phyloP scores from a whole-genome alignment of 2,329 filamentous ascomycete species.

The Monilinia polystroma region DNA sequence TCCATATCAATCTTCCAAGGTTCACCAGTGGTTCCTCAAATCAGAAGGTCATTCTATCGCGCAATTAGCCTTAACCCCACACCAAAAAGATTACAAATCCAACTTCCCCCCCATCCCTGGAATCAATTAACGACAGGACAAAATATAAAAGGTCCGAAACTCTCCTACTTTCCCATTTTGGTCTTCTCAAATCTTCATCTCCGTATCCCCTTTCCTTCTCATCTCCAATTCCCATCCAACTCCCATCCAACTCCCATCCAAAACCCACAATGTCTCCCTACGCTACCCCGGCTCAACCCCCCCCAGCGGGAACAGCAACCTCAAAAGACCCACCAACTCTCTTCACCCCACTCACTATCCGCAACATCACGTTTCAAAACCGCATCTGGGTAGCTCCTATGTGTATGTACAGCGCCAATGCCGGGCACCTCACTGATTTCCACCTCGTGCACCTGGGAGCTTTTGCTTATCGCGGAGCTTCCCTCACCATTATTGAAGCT shows the following conservation, averaged over 20 bases:
- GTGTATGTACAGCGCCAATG: constrained; percentile 44
- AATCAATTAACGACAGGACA: background rate
- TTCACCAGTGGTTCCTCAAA: no score
- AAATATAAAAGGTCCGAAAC: background rate
- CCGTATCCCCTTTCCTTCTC: no score
- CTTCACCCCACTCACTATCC: constrained; percentile 48
- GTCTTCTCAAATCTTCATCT: background rate
- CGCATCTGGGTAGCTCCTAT: constrained; percentile 48
- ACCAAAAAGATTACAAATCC: constrained; percentile 13
- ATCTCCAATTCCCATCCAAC: no score
- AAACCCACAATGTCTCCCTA: constrained; percentile 1
- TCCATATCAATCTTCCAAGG: background rate
- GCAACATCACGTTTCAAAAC: constrained; percentile 47
- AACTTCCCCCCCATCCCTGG: background rate
- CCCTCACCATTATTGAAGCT: constrained; percentile 41
- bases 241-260: background rate
- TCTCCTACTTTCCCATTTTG: background rate
- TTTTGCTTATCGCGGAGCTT: constrained; percentile 40
- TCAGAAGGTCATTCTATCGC: background rate
- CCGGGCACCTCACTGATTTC: constrained; percentile 40
- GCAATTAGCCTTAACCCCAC: background rate
- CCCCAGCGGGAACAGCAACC: constrained; percentile 38
- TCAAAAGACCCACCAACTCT: constrained; percentile 39
- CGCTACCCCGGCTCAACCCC: constrained; percentile 26
- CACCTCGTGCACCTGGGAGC: constrained; percentile 39